Percentiles rank a stretch among this genome's conserved stretches.
phyloP scores from a whole-genome alignment of 306 rosid species.

The Rosa multiflora region DNA sequence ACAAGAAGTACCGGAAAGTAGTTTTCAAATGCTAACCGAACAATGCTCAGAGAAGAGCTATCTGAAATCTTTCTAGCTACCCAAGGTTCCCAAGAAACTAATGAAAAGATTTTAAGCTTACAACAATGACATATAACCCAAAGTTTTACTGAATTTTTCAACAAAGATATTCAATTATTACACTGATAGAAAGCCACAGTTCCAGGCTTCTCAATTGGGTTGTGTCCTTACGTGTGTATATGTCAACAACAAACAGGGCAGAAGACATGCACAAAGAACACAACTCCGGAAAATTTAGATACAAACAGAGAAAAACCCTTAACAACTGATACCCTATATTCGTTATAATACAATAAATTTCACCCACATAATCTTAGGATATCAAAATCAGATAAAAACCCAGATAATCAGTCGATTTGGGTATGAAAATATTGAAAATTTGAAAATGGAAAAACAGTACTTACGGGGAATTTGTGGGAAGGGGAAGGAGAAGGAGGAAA shows the following conservation, averaged over 20 bases:
- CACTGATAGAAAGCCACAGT: background rate
- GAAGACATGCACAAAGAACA: background rate
- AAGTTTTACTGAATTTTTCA: background rate
- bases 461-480: slow-evolving; percentile 73
- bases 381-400: slow-evolving; percentile 9
- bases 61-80: background rate
- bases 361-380: background rate
- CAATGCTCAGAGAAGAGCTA: background rate
- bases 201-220: background rate
- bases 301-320: background rate
- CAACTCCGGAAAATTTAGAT: background rate
- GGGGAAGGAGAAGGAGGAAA: slow-evolving; percentile 71
- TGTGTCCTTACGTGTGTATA: background rate
- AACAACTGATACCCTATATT: background rate
- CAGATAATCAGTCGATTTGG: slow-evolving; percentile 3
- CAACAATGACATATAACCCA: background rate
- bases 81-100: background rate
- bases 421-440: background rate
- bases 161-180: background rate
- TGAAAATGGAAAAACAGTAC: slow-evolving; percentile 20
- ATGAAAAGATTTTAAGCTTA: background rate
- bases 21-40: background rate
- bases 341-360: background rate
- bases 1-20: background rate
- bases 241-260: background rate